Percentiles rank a stretch among this genome's conserved stretches.
Conservation (phyloP, 1,284 basidiomycete genomes). For the Heimioporus retisporus region DNA sequence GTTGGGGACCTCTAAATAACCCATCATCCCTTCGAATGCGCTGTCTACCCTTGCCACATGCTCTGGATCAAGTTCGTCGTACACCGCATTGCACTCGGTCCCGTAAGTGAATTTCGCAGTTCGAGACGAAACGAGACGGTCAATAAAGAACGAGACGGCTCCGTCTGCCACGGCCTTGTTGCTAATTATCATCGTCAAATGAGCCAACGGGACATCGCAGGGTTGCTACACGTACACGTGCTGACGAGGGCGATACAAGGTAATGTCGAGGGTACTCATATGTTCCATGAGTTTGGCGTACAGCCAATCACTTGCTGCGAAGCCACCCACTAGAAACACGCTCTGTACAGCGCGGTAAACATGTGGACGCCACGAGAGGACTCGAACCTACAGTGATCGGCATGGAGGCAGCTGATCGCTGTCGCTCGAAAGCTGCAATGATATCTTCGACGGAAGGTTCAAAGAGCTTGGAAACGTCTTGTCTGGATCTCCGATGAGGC, state of each 20-base stretch:
- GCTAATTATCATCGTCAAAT: conserved; percentile 43
- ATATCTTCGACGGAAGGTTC: too few species aligned
- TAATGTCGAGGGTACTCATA: conserved; percentile 37
- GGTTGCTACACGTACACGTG: conserved; percentile 42
- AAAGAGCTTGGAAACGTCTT: too few species aligned
- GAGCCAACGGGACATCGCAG: too few species aligned
- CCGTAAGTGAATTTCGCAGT: conserved; percentile 58
- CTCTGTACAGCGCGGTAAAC: conserved; percentile 29
- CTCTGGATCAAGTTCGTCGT: conserved; percentile 44
- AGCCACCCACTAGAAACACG: conserved; percentile 54
- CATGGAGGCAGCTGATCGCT: conserved; percentile 45
- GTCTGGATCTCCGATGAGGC: too few species aligned
- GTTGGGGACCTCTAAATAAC: conserved; percentile 29
- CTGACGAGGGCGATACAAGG: conserved; percentile 46
- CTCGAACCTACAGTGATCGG: conserved; percentile 41
- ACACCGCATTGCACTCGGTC: conserved; percentile 37
- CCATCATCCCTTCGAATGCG: conserved; percentile 27
- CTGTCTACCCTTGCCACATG: conserved; percentile 42
- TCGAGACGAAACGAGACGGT: conserved; percentile 57
- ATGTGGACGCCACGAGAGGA: background rate
- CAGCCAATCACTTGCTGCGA: conserved; percentile 60
- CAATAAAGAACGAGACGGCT: conserved; percentile 58
- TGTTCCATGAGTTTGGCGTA: conserved; percentile 46
- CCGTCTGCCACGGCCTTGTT: conserved; percentile 49
- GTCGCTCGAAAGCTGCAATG: background rate